Evolutionary conservation across 2,329 filamentous ascomycete genomes (phyloP).

Genomic region (Pseudopithomyces maydicus): DNA sequence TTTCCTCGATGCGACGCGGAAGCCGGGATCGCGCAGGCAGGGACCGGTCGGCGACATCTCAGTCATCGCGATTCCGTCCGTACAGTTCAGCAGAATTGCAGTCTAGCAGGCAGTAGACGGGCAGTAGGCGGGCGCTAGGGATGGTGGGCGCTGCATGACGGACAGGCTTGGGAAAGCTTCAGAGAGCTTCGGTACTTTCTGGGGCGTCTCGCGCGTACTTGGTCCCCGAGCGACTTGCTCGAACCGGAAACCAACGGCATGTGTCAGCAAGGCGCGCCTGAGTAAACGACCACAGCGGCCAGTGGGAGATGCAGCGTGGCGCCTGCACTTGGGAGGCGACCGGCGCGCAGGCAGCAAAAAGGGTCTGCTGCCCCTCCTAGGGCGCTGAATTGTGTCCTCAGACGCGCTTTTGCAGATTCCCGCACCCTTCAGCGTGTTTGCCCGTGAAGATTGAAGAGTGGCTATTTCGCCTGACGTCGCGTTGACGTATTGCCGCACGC

Average conservation of each 20-base stretch:
- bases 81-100: too few species aligned
- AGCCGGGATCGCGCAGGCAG: too few species aligned
- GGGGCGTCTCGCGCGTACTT: not conserved
- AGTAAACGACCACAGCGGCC: not conserved
- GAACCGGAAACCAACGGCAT: not conserved
- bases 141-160: not conserved
- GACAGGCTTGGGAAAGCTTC: slow-evolving; percentile 14
- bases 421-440: not conserved
- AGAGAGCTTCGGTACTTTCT: slow-evolving; percentile 1
- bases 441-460: not conserved
- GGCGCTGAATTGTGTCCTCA: too few species aligned
- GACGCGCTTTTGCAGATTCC: too few species aligned
- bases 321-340: not conserved
- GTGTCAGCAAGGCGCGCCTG: not conserved
- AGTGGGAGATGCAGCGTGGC: not conserved
- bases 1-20: too few species aligned
- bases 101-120: not conserved
- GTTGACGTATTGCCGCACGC: slow-evolving; percentile 3
- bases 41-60: not conserved
- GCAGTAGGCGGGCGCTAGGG: not conserved
- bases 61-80: too few species aligned
- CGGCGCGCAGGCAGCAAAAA: not conserved
- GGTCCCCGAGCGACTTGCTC: not conserved
- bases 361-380: not conserved
- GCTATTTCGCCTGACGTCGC: slow-evolving; percentile 6